Conservation (phyloP, 1,284 basidiomycete species). For the Ceratobasidium sp. region DNA sequence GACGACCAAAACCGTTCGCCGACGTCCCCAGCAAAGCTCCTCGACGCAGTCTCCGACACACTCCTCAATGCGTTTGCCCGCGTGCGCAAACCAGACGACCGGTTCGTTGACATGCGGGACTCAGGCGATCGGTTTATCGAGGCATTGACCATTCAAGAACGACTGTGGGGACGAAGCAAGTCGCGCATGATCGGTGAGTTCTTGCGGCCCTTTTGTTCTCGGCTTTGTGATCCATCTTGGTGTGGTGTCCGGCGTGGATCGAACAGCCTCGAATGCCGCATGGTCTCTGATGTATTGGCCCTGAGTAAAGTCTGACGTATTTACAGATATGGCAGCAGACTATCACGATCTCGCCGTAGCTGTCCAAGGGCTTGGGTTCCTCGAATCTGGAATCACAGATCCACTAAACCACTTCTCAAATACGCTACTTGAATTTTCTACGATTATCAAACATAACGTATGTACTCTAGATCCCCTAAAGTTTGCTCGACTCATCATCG, state of each 20-base stretch:
- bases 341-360: constrained; percentile 96
- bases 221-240: constrained; percentile 49
- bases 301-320: constrained; percentile 51
- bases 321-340: constrained; percentile 91
- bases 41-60: constrained; percentile 95
- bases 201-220: constrained; percentile 6
- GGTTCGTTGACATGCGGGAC: constrained; percentile 92
- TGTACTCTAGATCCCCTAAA: constrained; percentile 49
- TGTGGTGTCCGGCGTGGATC: constrained; percentile 48
- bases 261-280: constrained; percentile 20
- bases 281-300: not conserved
- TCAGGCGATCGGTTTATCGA: constrained; percentile 96
- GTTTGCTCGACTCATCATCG: constrained; percentile 17
- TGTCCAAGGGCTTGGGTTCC: constrained; percentile 95
- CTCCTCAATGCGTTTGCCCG: constrained; percentile 94
- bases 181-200: constrained; percentile 87
- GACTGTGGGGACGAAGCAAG: constrained; percentile 79
- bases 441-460: constrained; percentile 83
- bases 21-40: constrained; percentile 67
- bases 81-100: constrained; percentile 95
- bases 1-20: constrained; percentile 57
- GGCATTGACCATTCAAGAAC: constrained; percentile 81
- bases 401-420: constrained; percentile 96
- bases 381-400: constrained; percentile 98
- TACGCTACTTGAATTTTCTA: constrained; percentile 92